Evolutionary conservation across 108 stramenopile species (phyloP), one percentile per base, ranked within the genome.

Genomic region (Epipyxis sp.): DNA sequence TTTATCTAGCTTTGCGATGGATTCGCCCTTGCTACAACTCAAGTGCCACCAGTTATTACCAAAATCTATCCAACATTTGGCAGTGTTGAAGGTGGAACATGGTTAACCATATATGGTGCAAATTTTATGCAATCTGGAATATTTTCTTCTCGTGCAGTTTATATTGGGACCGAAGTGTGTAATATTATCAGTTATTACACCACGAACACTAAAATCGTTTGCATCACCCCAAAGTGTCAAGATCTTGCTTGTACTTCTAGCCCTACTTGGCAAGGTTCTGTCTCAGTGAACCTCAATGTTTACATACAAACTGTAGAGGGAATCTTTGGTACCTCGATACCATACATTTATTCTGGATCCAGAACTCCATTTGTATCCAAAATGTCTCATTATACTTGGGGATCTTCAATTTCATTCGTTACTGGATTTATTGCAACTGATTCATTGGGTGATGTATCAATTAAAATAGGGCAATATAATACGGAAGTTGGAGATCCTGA

Each of bases 1-100:
- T n/a, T n/a, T n/a, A n/a, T n/a, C n/a, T n/a, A n/a, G n/a, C n/a
- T n/a, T n/a, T n/a, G n/a, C n/a, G n/a, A n/a, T n/a, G n/a, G n/a
- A n/a, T n/a, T n/a, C n/a, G n/a, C n/a, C n/a, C n/a, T n/a, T 57
- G 54, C 54, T 57, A 25, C 54, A 57, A 57, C 20, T 16, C 54
- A 20, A 25, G 20, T 20, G 54, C 16, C 54, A 25, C 54, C 54
- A 57, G 25, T 57, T 57, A 57, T 57, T 57, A 25, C 54, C 54
- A 20, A 16, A 16, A 57, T 57, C 25, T 16, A 16, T 57, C 54
- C 54, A 16, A 57, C 20, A 20, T 57, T 57, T 25, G 54, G 54
- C 20, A 57, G 54, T 57, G 54, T 57, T 25, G 54, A 57, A 57
- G 54, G 54, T 20, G 54, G 54, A 25, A 57, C 54, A 57, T 57